These are phyloP conservation scores for Chrysoporthe deuterocubensis DNA, from an alignment of 2,329 filamentous ascomycete species.

Conservation along the genomic window DNA sequence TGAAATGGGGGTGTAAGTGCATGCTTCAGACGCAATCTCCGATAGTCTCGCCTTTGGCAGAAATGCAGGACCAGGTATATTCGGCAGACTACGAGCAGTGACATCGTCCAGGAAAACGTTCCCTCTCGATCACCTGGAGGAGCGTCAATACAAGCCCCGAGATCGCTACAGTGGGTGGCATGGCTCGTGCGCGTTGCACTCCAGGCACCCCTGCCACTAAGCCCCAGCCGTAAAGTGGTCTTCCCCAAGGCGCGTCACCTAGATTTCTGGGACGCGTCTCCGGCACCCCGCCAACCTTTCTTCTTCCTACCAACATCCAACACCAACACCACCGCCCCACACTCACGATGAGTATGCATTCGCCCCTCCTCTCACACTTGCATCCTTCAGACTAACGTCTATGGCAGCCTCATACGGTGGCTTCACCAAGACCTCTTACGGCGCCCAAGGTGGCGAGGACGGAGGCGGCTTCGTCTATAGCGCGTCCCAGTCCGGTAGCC, in stretches of 20 bases:
- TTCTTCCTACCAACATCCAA: constrained; percentile 15
- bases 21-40: no score
- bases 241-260: constrained; percentile 25
- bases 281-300: constrained; percentile 15
- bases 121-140: background rate
- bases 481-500: constrained; percentile 64
- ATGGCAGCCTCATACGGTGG: constrained; percentile 53
- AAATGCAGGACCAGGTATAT: background rate
- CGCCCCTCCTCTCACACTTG: background rate
- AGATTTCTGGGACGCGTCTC: constrained; percentile 25
- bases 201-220: constrained; percentile 2
- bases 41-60: no score
- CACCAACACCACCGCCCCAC: background rate
- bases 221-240: constrained; percentile 27
- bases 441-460: constrained; percentile 61
- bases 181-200: background rate
- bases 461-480: constrained; percentile 65
- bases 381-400: background rate
- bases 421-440: constrained; percentile 54
- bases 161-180: background rate
- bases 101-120: background rate
- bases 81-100: background rate
- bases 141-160: background rate
- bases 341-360: constrained; percentile 24
- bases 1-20: no score